phyloP scores from a whole-genome alignment of 176 grass and related monocot species.

The Secale cereale region DNA sequence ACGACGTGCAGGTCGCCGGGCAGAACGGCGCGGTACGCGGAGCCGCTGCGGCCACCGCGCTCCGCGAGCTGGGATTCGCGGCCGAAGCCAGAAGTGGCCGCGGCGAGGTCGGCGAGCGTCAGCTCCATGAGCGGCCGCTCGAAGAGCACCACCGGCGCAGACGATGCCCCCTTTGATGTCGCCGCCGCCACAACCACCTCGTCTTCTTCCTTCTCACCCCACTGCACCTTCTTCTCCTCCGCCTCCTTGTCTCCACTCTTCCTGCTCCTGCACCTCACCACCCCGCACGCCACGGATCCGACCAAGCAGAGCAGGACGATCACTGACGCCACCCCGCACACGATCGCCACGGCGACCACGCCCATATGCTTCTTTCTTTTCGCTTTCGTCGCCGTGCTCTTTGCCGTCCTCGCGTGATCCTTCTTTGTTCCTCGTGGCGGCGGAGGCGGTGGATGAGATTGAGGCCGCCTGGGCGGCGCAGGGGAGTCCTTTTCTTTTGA shows the following conservation, averaged over 20 bases:
- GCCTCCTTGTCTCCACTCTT: not conserved
- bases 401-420: not conserved
- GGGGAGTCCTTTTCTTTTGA: not conserved
- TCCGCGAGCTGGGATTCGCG: constrained; percentile 85
- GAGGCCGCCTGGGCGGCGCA: not conserved
- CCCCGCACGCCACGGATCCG: constrained; percentile 47
- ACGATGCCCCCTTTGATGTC: constrained; percentile 31
- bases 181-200: constrained; percentile 12
- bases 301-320: constrained; percentile 38
- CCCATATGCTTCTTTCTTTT: constrained; percentile 6
- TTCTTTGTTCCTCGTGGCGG: not conserved
- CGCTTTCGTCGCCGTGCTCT: not conserved
- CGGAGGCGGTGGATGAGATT: not conserved
- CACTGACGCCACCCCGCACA: constrained; percentile 36
- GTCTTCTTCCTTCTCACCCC: not conserved
- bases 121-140: constrained; percentile 80
- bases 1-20: constrained; percentile 73
- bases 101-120: constrained; percentile 64
- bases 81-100: constrained; percentile 81
- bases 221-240: constrained; percentile 17
- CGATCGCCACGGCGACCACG: constrained; percentile 29
- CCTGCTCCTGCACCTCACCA: constrained; percentile 12
- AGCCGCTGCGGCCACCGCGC: constrained; percentile 59
- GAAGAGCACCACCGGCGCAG: constrained; percentile 82
- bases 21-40: constrained; percentile 82